Conservation (phyloP, 345 rosid species). For the Kandelia obovata region DNA sequence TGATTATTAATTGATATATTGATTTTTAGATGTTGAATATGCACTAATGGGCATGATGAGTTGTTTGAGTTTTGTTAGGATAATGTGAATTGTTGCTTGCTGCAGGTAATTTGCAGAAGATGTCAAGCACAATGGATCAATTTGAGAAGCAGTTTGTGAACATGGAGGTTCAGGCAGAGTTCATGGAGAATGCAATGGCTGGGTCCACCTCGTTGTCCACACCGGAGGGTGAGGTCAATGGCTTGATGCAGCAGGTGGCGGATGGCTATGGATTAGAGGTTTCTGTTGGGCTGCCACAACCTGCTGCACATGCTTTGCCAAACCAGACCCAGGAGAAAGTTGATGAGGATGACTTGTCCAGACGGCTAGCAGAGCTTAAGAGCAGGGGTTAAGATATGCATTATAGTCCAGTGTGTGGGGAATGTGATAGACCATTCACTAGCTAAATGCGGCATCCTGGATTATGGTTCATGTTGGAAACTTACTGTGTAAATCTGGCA, state of each 20-base stretch:
- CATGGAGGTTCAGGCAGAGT: constrained; percentile 98
- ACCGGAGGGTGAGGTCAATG: constrained; percentile 94
- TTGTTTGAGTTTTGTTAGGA: neutral
- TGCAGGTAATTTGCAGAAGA: constrained; percentile 92
- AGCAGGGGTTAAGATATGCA: constrained; percentile 56
- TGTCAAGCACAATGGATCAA: constrained; percentile 96
- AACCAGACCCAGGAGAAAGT: constrained; percentile 74
- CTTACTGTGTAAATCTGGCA: constrained; percentile 18
- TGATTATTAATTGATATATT: too few relatives aligned
- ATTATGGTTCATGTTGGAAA: constrained; percentile 2
- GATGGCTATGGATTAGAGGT: constrained; percentile 92
- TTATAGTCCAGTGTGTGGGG: neutral
- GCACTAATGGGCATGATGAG: neutral
- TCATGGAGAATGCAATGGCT: constrained; percentile 99
- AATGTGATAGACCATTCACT: neutral
- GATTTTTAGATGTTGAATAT: neutral
- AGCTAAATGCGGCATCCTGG: neutral
- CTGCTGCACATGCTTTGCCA: constrained; percentile 85
- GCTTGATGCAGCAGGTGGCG: constrained; percentile 99
- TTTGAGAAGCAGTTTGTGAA: constrained; percentile 98
- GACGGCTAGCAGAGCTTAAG: constrained; percentile 96
- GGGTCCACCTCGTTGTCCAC: constrained; percentile 94
- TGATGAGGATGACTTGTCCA: constrained; percentile 86
- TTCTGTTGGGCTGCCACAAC: constrained; percentile 92
- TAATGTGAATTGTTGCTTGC: constrained; percentile 3